These are phyloP conservation scores for Acidomyces sp. DNA, from an alignment of 495 filamentous ascomycete species.

Conservation along the genomic window DNA sequence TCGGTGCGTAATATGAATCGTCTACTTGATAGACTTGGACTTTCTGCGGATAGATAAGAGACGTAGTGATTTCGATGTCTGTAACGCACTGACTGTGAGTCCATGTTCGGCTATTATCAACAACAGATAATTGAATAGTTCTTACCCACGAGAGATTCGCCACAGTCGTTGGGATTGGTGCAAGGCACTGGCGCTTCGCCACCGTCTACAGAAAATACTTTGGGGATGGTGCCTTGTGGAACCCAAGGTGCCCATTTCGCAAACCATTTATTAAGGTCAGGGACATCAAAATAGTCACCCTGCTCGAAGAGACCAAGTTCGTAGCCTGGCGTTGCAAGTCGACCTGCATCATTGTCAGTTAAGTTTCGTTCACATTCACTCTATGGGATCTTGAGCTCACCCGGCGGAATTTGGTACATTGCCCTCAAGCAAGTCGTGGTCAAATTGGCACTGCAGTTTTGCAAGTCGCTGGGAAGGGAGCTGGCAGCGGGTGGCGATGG, in stretches of 20 bases:
- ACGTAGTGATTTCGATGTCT: conserved; percentile 9
- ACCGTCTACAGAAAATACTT: conserved; percentile 8
- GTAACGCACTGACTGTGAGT: too few species aligned
- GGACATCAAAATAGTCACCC: background rate
- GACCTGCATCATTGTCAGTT: too few species aligned
- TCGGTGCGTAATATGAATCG: conserved; percentile 2
- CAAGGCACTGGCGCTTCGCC: conserved; percentile 1
- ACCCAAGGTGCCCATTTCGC: conserved; percentile 6
- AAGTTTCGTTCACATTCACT: too few species aligned
- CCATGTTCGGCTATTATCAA: too few species aligned
- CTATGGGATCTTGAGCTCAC: background rate
- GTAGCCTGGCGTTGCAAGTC: too few species aligned
- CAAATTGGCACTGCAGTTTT: conserved; percentile 9
- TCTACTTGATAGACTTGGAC: conserved; percentile 15
- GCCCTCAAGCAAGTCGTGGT: conserved; percentile 13
- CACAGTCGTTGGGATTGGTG: background rate
- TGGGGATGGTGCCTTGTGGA: conserved; percentile 13
- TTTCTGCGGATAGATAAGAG: conserved; percentile 17
- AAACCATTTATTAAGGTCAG: conserved; percentile 11
- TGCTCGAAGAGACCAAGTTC: conserved; percentile 4
- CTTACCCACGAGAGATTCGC: too few species aligned
- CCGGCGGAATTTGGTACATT: conserved; percentile 12
- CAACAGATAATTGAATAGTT: too few species aligned
- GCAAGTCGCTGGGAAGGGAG: conserved; percentile 9
- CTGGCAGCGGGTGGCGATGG: background rate